Base-by-base conservation (phyloP, 2,329 filamentous ascomycete genomes). In the Aaosphaeria arxii region DNA sequence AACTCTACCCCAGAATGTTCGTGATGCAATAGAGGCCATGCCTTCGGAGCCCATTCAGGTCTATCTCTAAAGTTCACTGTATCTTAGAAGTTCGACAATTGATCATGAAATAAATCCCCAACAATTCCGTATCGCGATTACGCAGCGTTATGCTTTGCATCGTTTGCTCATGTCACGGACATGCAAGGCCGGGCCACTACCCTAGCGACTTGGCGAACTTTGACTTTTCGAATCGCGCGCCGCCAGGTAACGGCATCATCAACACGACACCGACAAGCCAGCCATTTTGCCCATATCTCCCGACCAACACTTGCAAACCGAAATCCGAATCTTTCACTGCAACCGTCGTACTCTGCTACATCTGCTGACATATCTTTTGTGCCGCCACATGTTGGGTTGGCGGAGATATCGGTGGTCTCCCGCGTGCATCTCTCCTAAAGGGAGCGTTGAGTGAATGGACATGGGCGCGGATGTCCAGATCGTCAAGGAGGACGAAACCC, bases 361-460 rank as follows among this genome's bases (percentile, higher is more conserved):
- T 58, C 54, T 43, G 53, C 53, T 55, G 59, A 62, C 57, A 53
- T 52, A 43, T 13, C 36, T 46, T 58, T 61, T 54, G 57, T 42
- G 47, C 46, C 51, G 50, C 52, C 65, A 57, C 45, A 64, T 64
- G 62, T 53, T 53, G 50, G 51, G 57, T 62, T 59, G 58, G 59
- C 54, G 56, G 53, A 53, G 62, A 55, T 57, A 54, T 51, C 54
- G 63, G 67, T 63, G 61, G 63, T 66, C 58, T 66, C 46, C 33
- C 33, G 33, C 33, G 33, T 36, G 33, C 33, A 36, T 9, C 33
- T 36, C 33, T 36, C 33, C 33, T 36, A 36, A n/a, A n/a, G 33
- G 45, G 45, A 49, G 55, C 57, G 53, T 58, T 60, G 48, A 52
- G 52, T 63, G 58, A 61, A 63, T 66, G 63, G 62, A 63, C 54